Conservation (phyloP, 768 basidiomycete genomes). For the Leccinum subgranulosum region DNA sequence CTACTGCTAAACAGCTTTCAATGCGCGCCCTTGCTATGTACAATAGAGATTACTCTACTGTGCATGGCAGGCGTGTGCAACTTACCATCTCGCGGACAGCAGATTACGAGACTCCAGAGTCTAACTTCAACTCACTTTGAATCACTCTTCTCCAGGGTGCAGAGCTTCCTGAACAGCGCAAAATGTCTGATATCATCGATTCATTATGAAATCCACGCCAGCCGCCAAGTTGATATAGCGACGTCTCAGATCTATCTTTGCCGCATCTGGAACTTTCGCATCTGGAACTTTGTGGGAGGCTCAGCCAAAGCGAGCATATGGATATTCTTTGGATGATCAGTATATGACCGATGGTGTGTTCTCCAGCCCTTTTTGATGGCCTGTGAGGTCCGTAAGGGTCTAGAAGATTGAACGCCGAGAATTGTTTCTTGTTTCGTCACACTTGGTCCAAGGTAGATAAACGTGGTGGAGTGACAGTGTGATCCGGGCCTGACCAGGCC, state of each 20-base stretch:
- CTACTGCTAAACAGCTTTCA: neutral
- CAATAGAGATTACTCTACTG: constrained; percentile 21
- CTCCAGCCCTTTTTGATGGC: neutral
- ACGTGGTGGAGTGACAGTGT: neutral
- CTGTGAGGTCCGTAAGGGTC: neutral
- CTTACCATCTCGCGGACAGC: neutral
- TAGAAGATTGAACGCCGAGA: neutral
- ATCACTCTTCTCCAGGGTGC: neutral
- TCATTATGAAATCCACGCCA: neutral
- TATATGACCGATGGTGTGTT: neutral
- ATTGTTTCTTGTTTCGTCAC: neutral
- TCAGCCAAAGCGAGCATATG: neutral
- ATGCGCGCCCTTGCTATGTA: constrained; percentile 27
- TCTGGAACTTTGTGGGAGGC: neutral
- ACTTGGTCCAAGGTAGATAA: neutral
- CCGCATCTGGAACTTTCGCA: neutral
- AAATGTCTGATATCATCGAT: no score
- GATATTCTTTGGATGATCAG: neutral
- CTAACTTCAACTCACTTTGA: neutral
- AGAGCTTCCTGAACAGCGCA: neutral
- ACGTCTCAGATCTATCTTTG: neutral
- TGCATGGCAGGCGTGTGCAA: constrained; percentile 27
- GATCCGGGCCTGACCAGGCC: neutral
- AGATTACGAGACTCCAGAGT: neutral
- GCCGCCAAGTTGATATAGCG: constrained; percentile 6